These are phyloP conservation scores for Stachybotrys elegans DNA, from an alignment of 2,329 filamentous ascomycete genomes.

Conservation along the genomic window DNA sequence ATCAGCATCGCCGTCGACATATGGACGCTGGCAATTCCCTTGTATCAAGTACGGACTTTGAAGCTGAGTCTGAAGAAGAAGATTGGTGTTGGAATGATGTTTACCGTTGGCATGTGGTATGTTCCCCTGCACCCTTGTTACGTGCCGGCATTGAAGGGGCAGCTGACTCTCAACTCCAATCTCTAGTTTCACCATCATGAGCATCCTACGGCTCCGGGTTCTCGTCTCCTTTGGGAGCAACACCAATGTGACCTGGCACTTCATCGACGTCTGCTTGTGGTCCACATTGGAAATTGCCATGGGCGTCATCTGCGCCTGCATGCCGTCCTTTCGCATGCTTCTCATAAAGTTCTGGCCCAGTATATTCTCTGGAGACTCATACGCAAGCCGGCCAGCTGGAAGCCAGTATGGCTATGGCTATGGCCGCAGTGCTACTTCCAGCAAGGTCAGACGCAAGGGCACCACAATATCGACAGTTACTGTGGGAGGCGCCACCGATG, in stretches of 20 bases:
- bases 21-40: constrained; percentile 39
- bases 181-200: constrained; percentile 22
- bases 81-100: constrained; percentile 34
- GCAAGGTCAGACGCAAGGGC: no score
- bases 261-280: constrained; percentile 20
- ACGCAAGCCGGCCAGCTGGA: no score
- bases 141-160: neutral
- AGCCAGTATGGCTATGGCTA: no score
- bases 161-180: constrained; percentile 5
- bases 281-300: constrained; percentile 26
- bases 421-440: no score
- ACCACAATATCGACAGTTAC: no score
- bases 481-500: no score
- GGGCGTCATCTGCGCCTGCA: constrained; percentile 26
- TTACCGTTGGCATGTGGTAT: constrained; percentile 31
- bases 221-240: constrained; percentile 19
- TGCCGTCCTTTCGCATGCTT: constrained; percentile 22
- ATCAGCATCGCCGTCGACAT: constrained; percentile 41
- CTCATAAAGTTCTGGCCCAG: no score
- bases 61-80: constrained; percentile 35
- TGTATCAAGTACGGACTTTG: constrained; percentile 29
- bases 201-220: constrained; percentile 23
- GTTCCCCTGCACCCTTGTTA: constrained; percentile 1
- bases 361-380: no score
- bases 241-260: constrained; percentile 20